Evolutionary conservation across 139 green algal species (phyloP).

Genomic region (Chlorella sp.): DNA sequence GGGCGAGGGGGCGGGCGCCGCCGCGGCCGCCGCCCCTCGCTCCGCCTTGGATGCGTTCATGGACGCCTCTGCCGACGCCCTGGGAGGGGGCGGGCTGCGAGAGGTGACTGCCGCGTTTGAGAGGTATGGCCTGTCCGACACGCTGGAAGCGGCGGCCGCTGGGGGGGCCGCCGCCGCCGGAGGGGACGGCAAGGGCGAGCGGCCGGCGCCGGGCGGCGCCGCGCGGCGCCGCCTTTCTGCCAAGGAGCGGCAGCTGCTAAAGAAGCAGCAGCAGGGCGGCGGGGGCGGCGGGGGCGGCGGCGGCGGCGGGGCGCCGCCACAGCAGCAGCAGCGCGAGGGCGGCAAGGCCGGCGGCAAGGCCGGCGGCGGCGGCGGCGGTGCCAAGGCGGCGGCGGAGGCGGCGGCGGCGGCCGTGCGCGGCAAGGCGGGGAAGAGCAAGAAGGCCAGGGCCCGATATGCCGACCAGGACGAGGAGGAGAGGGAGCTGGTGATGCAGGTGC

Average conservation of each 20-base stretch:
- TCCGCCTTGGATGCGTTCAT: constrained; percentile 68
- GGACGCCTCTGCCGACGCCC: constrained; percentile 58
- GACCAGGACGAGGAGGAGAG: constrained; percentile 96
- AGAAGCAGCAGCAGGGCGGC: constrained; percentile 50
- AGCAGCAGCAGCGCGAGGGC: constrained; percentile 21
- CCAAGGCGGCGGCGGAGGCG: constrained; percentile 3
- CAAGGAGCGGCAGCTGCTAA: constrained; percentile 63
- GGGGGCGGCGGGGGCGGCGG: not conserved
- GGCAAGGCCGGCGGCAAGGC: too few relatives aligned
- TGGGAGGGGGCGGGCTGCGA: constrained; percentile 18
- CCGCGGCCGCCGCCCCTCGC: not conserved
- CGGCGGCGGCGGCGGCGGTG: not conserved
- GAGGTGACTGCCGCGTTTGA: constrained; percentile 20
- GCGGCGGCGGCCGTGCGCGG: too few relatives aligned
- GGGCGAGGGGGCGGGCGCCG: not conserved
- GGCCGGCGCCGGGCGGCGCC: not conserved
- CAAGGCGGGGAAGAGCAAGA: constrained; percentile 80
- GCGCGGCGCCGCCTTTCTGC: constrained; percentile 64
- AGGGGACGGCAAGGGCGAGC: not conserved
- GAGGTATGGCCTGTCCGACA: constrained; percentile 46
- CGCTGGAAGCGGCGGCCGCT: not conserved
- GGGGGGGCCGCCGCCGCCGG: not conserved
- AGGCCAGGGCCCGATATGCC: constrained; percentile 78
- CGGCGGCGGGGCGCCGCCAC: constrained; percentile 20
- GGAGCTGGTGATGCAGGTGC: constrained; percentile 67